Percentiles rank a stretch among this genome's conserved stretches.
Conservation (phyloP, 1,139 yeast genomes). For the Eremothecium sinecaudum region DNA sequence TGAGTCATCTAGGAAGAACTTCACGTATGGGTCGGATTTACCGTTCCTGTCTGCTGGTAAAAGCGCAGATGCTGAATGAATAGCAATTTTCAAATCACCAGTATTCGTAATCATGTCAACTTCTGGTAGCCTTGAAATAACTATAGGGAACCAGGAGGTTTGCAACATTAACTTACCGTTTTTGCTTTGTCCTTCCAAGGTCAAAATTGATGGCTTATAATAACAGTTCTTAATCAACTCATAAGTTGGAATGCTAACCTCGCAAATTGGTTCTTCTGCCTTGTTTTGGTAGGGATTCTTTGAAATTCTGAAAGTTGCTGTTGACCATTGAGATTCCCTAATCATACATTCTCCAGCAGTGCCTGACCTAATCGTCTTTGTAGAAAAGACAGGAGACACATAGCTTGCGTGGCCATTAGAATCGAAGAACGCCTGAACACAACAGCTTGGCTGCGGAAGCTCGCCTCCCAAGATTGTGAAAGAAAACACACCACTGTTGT, state of each 20-base stretch:
- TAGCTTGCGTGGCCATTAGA: constrained; percentile 56
- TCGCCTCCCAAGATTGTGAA: constrained; percentile 54
- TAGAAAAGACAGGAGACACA: constrained; percentile 41
- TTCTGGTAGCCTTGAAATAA: constrained; percentile 51
- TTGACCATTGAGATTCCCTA: constrained; percentile 70
- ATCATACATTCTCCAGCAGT: constrained; percentile 61
- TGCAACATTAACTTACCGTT: constrained; percentile 47
- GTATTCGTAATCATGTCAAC: constrained; percentile 67
- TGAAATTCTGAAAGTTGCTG: constrained; percentile 50
- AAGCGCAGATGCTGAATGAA: constrained; percentile 58
- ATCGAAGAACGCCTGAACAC: constrained; percentile 68
- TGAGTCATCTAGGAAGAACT: constrained; percentile 54
- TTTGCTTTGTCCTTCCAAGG: constrained; percentile 38
- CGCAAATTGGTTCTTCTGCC: constrained; percentile 52
- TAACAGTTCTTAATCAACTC: constrained; percentile 61
- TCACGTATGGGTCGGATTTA: constrained; percentile 82
- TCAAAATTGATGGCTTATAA: constrained; percentile 47
- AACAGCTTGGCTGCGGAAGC: constrained; percentile 45
- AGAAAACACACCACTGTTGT: constrained; percentile 69
- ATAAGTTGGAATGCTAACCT: constrained; percentile 55
- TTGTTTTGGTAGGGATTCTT: constrained; percentile 46
- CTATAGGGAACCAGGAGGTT: constrained; percentile 73
- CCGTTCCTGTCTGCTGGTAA: constrained; percentile 84
- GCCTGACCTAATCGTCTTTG: constrained; percentile 39
- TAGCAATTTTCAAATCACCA: constrained; percentile 60